A percentile compares a stretch with the other conserved stretches of the same genome.
phyloP scores from a whole-genome alignment of 2,329 filamentous ascomycete genomes.

The Fusarium mundagurra region DNA sequence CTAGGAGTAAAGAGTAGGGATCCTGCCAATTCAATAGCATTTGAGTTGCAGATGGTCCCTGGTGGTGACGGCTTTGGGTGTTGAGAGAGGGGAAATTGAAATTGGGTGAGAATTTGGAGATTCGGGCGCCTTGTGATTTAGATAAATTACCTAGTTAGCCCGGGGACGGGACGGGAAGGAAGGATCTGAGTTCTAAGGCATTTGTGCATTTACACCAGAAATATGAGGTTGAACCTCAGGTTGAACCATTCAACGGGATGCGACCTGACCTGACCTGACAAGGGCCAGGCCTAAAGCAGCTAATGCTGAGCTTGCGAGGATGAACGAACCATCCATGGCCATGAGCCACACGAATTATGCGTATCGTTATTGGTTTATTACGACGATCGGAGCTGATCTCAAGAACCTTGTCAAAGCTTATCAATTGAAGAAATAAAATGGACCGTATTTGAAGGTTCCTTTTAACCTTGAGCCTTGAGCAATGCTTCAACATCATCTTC shows the following conservation, averaged over 20 bases:
- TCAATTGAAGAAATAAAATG: not conserved
- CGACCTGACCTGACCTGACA: conserved; percentile 7
- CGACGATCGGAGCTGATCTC: not conserved
- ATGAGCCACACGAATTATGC: conserved; percentile 17
- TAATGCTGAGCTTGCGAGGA: conserved; percentile 21
- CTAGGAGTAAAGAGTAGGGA: not conserved
- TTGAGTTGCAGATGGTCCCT: not conserved
- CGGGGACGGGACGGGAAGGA: not conserved
- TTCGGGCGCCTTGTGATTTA: conserved; percentile 32
- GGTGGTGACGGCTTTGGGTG: not conserved
- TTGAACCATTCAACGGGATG: conserved; percentile 12
- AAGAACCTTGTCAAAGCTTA: not conserved
- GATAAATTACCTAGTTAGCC: no score
- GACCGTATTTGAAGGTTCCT: not conserved
- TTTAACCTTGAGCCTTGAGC: not conserved
- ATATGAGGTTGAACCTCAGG: conserved; percentile 43
- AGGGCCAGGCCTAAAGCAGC: conserved; percentile 40
- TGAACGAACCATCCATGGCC: not conserved
- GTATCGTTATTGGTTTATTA: conserved; percentile 10
- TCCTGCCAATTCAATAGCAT: not conserved
- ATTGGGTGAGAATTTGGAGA: conserved; percentile 22
- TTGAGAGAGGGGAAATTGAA: conserved; percentile 16
- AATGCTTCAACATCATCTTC: not conserved
- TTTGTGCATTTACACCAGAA: conserved; percentile 46
- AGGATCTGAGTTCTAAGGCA: conserved; percentile 37